Evolutionary conservation across 2,329 filamentous ascomycete genomes (phyloP).

Genomic region (Botrytis pseudocinerea): DNA sequence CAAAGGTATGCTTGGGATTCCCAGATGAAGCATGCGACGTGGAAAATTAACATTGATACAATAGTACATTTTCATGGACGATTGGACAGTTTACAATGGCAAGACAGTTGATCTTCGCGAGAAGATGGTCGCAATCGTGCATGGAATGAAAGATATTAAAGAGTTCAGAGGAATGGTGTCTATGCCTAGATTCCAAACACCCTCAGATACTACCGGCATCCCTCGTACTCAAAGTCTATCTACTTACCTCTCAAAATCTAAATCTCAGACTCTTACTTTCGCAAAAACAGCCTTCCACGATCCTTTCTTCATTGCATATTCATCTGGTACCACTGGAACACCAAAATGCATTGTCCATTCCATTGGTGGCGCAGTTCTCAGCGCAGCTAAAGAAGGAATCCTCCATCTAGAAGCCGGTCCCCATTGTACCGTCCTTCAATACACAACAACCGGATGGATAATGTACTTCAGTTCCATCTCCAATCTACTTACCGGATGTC

Average conservation of each 20-base stretch:
- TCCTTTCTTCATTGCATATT: slow-evolving; percentile 75
- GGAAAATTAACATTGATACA: not conserved
- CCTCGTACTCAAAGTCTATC: not conserved
- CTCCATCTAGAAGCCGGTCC: not conserved
- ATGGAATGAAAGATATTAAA: not conserved
- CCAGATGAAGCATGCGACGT: not conserved
- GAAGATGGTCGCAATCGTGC: slow-evolving; percentile 57
- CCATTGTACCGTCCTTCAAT: not conserved
- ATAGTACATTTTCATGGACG: slow-evolving; percentile 78
- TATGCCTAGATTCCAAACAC: not conserved
- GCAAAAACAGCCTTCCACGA: slow-evolving; percentile 51
- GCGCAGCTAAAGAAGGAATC: slow-evolving; percentile 23
- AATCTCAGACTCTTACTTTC: slow-evolving; percentile 30
- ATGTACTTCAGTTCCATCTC: not conserved
- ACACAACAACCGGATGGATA: not conserved
- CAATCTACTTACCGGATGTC: not conserved
- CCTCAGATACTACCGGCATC: not conserved
- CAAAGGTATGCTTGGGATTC: slow-evolving; percentile 50
- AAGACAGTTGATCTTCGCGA: slow-evolving; percentile 68
- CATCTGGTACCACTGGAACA: slow-evolving; percentile 77
- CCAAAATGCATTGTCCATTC: slow-evolving; percentile 87
- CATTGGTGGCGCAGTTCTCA: slow-evolving; percentile 64
- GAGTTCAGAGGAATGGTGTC: not conserved
- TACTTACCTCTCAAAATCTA: slow-evolving; percentile 23
- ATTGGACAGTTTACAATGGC: slow-evolving; percentile 76